These are phyloP conservation scores for Cordyceps javanica DNA, from an alignment of 2,329 filamentous ascomycete genomes.

Conservation along the genomic window DNA sequence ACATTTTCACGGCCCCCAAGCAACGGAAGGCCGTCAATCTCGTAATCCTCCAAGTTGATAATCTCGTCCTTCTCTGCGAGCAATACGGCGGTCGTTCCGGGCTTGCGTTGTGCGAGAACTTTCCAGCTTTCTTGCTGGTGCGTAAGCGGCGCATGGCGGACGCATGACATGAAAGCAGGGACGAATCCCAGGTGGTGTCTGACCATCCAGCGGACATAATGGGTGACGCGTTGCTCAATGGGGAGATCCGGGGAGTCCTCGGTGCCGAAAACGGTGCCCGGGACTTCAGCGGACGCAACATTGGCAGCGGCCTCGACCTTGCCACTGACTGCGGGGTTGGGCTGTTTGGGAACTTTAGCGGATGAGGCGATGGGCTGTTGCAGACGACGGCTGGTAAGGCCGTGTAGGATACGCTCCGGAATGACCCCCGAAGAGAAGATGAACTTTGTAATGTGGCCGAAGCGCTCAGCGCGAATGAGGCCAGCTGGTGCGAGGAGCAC, in stretches of 20 bases:
- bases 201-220: slow-evolving; percentile 54
- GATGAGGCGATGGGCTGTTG: slow-evolving; percentile 42
- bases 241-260: slow-evolving; percentile 23
- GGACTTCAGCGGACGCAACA: slow-evolving; percentile 21
- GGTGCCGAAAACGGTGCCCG: slow-evolving; percentile 11
- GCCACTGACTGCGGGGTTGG: slow-evolving; percentile 25
- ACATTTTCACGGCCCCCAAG: slow-evolving; percentile 44
- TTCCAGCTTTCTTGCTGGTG: slow-evolving; percentile 47
- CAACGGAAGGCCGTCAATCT: slow-evolving; percentile 42
- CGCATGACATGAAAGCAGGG: slow-evolving; percentile 52
- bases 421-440: slow-evolving; percentile 50
- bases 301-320: slow-evolving; percentile 37
- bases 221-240: slow-evolving; percentile 42
- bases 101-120: slow-evolving; percentile 34
- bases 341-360: slow-evolving; percentile 20
- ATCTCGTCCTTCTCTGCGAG: slow-evolving; percentile 47
- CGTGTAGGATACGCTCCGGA: slow-evolving; percentile 44
- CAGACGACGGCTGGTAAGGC: slow-evolving; percentile 42
- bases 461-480: slow-evolving; percentile 54
- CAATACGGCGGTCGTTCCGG: slow-evolving; percentile 43
- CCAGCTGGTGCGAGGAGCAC: slow-evolving; percentile 76
- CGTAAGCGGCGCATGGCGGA: slow-evolving; percentile 48
- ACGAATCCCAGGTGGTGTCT: slow-evolving; percentile 52
- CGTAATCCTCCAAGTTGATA: slow-evolving; percentile 45
- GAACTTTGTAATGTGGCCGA: slow-evolving; percentile 42